These are phyloP conservation scores for Penicillium coprophilum DNA, from an alignment of 495 filamentous ascomycete species.

Conservation along the genomic window DNA sequence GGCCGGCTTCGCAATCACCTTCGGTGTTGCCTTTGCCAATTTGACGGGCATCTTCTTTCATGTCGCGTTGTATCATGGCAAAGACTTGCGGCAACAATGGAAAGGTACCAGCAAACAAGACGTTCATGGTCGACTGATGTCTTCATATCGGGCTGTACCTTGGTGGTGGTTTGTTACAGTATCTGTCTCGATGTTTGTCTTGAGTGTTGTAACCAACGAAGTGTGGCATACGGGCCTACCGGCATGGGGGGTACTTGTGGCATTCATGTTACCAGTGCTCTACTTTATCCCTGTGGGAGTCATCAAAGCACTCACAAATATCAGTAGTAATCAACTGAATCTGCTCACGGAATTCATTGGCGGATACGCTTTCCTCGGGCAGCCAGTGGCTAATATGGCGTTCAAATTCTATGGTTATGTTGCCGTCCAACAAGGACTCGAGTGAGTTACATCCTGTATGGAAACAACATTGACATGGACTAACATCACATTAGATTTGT, in stretches of 20 bases:
- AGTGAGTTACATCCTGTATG: slow-evolving; percentile 39
- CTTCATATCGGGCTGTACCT: slow-evolving; percentile 36
- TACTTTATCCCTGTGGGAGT: slow-evolving; percentile 50
- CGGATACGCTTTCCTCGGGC: slow-evolving; percentile 67
- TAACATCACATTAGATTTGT: slow-evolving; percentile 54
- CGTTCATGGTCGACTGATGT: slow-evolving; percentile 44
- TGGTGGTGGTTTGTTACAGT: slow-evolving; percentile 47
- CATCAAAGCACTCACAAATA: slow-evolving; percentile 65
- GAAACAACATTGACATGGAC: slow-evolving; percentile 37
- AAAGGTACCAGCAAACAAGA: slow-evolving; percentile 59
- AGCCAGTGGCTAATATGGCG: slow-evolving; percentile 67
- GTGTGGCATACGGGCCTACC: slow-evolving; percentile 65
- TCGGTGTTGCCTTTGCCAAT: slow-evolving; percentile 70
- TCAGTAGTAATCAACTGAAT: slow-evolving; percentile 64
- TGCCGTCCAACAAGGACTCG: slow-evolving; percentile 55
- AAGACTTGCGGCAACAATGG: slow-evolving; percentile 61
- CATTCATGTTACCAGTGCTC: slow-evolving; percentile 46
- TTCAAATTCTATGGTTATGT: slow-evolving; percentile 78
- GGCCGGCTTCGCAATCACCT: slow-evolving; percentile 52
- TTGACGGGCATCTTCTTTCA: slow-evolving; percentile 66
- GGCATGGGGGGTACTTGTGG: slow-evolving; percentile 67
- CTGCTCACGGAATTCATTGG: slow-evolving; percentile 70
- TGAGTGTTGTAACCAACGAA: slow-evolving; percentile 63
- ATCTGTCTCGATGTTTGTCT: slow-evolving; percentile 51
- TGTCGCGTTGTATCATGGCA: slow-evolving; percentile 62